Percentiles rank a stretch among this genome's conserved stretches.
These are phyloP conservation scores for Fusarium pseudocircinatum DNA, from an alignment of 2,329 filamentous ascomycete genomes.

Conservation along the genomic window DNA sequence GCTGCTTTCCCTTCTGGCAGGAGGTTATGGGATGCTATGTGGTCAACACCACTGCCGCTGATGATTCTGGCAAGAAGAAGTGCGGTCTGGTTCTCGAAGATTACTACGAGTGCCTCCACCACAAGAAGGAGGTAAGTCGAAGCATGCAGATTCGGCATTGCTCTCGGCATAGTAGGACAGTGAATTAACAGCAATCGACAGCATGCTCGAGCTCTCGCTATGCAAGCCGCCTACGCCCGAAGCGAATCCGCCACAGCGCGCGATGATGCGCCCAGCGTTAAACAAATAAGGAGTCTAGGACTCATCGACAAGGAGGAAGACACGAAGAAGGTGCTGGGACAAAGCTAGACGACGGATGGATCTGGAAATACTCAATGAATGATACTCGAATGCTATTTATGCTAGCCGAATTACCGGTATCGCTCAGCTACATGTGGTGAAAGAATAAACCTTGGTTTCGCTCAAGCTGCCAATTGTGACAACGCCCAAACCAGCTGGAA, in stretches of 20 bases:
- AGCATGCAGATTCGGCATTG: background rate
- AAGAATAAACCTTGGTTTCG: slow-evolving; percentile 37
- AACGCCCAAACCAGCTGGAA: background rate
- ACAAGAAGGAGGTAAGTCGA: slow-evolving; percentile 91
- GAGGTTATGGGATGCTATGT: slow-evolving; percentile 99
- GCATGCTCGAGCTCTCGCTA: slow-evolving; percentile 79
- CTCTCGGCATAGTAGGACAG: background rate
- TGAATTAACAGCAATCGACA: slow-evolving; percentile 51
- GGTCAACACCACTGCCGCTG: slow-evolving; percentile 84
- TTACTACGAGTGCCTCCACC: slow-evolving; percentile 98
- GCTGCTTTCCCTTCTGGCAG: slow-evolving; percentile 99
- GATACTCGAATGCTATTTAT: slow-evolving; percentile 8
- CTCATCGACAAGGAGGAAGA: slow-evolving; percentile 87
- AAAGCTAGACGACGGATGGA: slow-evolving; percentile 35
- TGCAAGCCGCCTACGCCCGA: slow-evolving; percentile 88
- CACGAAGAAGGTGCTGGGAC: slow-evolving; percentile 67
- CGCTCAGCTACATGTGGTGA: slow-evolving; percentile 32
- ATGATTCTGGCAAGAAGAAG: slow-evolving; percentile 84
- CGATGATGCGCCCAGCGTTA: slow-evolving; percentile 83
- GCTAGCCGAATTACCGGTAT: background rate
- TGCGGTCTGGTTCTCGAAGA: slow-evolving; percentile 88
- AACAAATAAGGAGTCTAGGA: slow-evolving; percentile 88
- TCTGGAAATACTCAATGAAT: slow-evolving; percentile 9
- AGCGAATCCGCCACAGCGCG: slow-evolving; percentile 77
- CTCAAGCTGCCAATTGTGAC: background rate